Evolutionary conservation across 2,329 filamentous ascomycete species (phyloP).

Genomic region (Colletotrichum kahawae): DNA sequence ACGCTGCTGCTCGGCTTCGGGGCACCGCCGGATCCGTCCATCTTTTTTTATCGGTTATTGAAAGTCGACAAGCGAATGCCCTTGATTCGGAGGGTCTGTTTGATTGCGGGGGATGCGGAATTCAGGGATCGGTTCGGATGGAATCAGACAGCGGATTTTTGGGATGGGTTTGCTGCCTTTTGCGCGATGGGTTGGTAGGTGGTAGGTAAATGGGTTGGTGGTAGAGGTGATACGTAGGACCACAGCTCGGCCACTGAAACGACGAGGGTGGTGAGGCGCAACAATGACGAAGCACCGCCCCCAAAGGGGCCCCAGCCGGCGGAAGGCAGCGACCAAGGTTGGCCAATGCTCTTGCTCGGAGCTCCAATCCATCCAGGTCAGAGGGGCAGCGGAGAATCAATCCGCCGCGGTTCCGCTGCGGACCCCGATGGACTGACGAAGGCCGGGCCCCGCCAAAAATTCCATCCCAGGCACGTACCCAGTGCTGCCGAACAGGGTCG

Average conservation of each 20-base stretch:
- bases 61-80: conserved; percentile 6
- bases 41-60: conserved; percentile 36
- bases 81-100: not conserved
- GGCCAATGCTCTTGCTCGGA: conserved; percentile 18
- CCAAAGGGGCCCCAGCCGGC: not conserved
- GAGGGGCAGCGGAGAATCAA: conserved; percentile 10
- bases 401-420: conserved; percentile 6
- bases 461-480: not conserved
- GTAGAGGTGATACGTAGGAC: conserved; percentile 11
- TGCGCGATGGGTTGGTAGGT: conserved; percentile 10
- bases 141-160: not conserved
- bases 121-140: not conserved
- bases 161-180: conserved; percentile 10
- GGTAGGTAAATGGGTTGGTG: not conserved
- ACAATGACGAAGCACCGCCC: conserved; percentile 30
- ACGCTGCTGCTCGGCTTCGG: conserved; percentile 99
- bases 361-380: not conserved
- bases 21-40: conserved; percentile 73
- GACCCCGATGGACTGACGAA: not conserved
- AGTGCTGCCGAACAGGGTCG: not conserved
- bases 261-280: conserved; percentile 26
- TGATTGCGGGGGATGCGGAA: not conserved
- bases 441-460: conserved; percentile 25
- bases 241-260: conserved; percentile 19
- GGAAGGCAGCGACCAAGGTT: conserved; percentile 1